Percentiles rank a stretch among this genome's conserved stretches.
Evolutionary conservation across 2,329 filamentous ascomycete genomes (phyloP).

Genomic region (Epichloe hybrida): DNA sequence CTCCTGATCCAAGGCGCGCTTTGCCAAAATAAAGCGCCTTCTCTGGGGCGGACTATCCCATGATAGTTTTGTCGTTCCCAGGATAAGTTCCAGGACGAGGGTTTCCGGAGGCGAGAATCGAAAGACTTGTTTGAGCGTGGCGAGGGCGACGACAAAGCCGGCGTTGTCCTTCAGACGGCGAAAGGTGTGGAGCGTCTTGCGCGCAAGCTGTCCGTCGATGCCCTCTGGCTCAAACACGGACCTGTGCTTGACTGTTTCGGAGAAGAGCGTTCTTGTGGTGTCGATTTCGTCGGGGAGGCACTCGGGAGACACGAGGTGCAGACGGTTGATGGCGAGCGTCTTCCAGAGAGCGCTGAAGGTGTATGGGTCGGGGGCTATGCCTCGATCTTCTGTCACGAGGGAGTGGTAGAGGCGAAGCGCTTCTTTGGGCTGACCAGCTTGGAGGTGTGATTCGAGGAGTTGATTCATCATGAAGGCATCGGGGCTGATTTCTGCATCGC

Average conservation of each 20-base stretch:
- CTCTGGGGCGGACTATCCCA: slow-evolving; percentile 28
- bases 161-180: slow-evolving; percentile 29
- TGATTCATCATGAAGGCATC: slow-evolving; percentile 72
- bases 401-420: slow-evolving; percentile 42
- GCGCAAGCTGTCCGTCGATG: slow-evolving; percentile 33
- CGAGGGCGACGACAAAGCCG: slow-evolving; percentile 32
- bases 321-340: slow-evolving; percentile 37
- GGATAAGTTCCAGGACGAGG: slow-evolving; percentile 32
- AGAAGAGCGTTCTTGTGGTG: slow-evolving; percentile 30
- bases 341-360: slow-evolving; percentile 59
- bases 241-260: slow-evolving; percentile 34
- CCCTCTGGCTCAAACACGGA: slow-evolving; percentile 29
- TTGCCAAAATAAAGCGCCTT: slow-evolving; percentile 27
- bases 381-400: slow-evolving; percentile 32
- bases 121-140: slow-evolving; percentile 29
- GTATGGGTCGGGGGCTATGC: slow-evolving; percentile 48
- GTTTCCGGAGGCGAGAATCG: slow-evolving; percentile 30
- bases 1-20: slow-evolving; percentile 27
- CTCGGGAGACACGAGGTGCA: slow-evolving; percentile 21
- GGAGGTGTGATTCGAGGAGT: slow-evolving; percentile 52
- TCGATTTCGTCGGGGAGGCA: slow-evolving; percentile 17
- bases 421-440: slow-evolving; percentile 39
- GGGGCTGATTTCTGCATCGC: slow-evolving; percentile 48
- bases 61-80: slow-evolving; percentile 30
- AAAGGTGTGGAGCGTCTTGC: slow-evolving; percentile 37